Base-by-base conservation (phyloP, 2,329 filamentous ascomycete genomes). In the Stagonosporopsis rhizophila region DNA sequence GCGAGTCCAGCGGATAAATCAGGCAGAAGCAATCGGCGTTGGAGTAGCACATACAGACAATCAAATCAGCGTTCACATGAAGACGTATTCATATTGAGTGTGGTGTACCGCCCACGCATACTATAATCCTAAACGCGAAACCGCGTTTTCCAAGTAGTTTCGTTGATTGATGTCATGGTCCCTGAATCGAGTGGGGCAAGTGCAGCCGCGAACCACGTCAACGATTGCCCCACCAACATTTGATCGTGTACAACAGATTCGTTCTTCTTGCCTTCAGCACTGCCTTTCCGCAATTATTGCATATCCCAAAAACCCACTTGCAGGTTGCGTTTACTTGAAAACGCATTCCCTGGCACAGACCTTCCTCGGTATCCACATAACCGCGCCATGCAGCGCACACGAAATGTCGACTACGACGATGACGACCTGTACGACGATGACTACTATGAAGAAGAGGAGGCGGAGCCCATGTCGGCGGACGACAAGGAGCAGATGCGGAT, bases 401-500 rank as follows among this genome's bases (percentile, higher is more conserved):
- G 81, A 63, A 79, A 79, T 50, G 67, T 82, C 35, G 76, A 71
- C 53, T 81, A 80, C 62, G 79, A 82, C 45, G 79, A 79, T 25
- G 81, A 83, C 60, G 83, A 86, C 61, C 59, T 82, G 14, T 82
- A 83, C 67, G 78, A 80, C 58, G 81, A 80, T 58, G 81, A 82
- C 27, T 78, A 79, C 11, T 76, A 73, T 23, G 73, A 62, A 5
- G 64, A 57, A 35, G 64, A 65, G 2, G 64, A 42, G 3, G 60
- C 41, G n/a, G 57, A 63, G 3, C 58, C 44, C 39, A 70, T 69
- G 61, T 67, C 69, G 4, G 69, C 67, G 15, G 69, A 72, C 28
- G 73, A 70, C 56, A 64, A 71, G 73, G 75, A 78, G 73, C 79
- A 84, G 59, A 84, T 96, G 83, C 82, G 83, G 35, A 76, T 84